Conservation (phyloP, 2,329 filamentous ascomycete genomes). For the Neonectria punicea region DNA sequence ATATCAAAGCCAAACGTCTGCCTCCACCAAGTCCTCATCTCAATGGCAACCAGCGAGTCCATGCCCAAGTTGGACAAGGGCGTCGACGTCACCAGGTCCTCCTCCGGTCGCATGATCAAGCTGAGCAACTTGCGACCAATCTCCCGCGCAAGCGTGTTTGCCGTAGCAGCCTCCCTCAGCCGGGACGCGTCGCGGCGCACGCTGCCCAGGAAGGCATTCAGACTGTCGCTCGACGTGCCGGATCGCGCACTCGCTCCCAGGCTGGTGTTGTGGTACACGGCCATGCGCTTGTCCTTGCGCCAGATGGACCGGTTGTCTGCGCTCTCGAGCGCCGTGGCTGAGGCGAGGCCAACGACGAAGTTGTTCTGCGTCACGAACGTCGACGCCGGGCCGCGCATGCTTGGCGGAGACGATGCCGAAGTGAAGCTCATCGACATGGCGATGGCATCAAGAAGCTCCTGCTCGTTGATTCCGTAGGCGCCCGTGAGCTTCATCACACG, state of each 20-base stretch:
- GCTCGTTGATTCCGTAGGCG: slow-evolving; percentile 20
- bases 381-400: not conserved
- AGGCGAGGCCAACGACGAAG: slow-evolving; percentile 30
- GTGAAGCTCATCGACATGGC: slow-evolving; percentile 16
- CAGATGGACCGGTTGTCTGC: slow-evolving; percentile 29
- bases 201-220: slow-evolving; percentile 21
- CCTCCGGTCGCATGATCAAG: slow-evolving; percentile 29
- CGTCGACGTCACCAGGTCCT: slow-evolving; percentile 20
- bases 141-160: slow-evolving; percentile 11
- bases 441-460: slow-evolving; percentile 26
- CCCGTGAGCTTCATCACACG: slow-evolving; percentile 19
- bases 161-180: slow-evolving; percentile 6
- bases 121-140: slow-evolving; percentile 26
- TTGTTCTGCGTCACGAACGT: slow-evolving; percentile 21
- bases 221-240: slow-evolving; percentile 7
- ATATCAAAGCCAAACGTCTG: slow-evolving; percentile 34
- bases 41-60: slow-evolving; percentile 38
- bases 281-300: slow-evolving; percentile 38
- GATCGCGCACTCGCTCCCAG: not conserved
- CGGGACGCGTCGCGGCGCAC: slow-evolving; percentile 7
- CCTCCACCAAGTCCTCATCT: slow-evolving; percentile 39
- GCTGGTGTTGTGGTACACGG: slow-evolving; percentile 29
- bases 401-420: not conserved
- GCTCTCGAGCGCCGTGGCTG: slow-evolving; percentile 22
- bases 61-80: slow-evolving; percentile 28